These are phyloP conservation scores for Pelargonium cotyledonis DNA, from an alignment of 441 rosid genomes.

Conservation along the genomic window DNA sequence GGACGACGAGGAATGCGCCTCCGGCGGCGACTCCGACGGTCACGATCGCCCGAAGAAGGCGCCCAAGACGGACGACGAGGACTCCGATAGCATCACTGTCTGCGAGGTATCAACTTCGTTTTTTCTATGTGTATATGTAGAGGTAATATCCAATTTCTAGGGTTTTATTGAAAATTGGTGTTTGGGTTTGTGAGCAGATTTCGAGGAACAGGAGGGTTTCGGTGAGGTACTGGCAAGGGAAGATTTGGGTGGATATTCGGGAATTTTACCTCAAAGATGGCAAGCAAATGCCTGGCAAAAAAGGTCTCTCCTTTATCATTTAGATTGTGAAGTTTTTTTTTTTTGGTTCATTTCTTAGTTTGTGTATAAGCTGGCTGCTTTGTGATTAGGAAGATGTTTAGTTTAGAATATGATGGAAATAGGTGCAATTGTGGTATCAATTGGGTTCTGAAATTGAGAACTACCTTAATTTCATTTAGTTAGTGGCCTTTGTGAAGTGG, in stretches of 20 bases:
- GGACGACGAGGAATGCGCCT: slow-evolving; percentile 4
- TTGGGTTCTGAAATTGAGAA: too few relatives aligned
- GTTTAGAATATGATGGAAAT: not conserved
- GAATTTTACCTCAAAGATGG: slow-evolving; percentile 88
- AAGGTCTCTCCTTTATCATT: slow-evolving; percentile 37
- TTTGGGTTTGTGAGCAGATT: slow-evolving; percentile 34
- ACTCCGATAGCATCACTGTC: slow-evolving; percentile 2
- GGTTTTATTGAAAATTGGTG: slow-evolving; percentile 7
- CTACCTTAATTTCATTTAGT: too few relatives aligned
- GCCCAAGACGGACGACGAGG: not conserved
- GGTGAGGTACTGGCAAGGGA: slow-evolving; percentile 82
- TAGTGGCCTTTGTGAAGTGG: not conserved
- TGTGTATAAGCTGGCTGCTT: not conserved
- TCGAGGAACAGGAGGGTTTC: slow-evolving; percentile 79
- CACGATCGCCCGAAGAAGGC: slow-evolving; percentile 6
- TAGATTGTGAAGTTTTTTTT: not conserved
- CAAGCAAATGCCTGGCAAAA: slow-evolving; percentile 70
- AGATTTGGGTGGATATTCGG: slow-evolving; percentile 76
- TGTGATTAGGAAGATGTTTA: not conserved
- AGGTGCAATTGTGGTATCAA: too few relatives aligned
- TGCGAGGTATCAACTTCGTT: slow-evolving; percentile 3
- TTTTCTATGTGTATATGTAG: slow-evolving; percentile 7
- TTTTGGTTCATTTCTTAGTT: not conserved
- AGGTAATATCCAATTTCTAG: not conserved
- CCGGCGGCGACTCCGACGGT: slow-evolving; percentile 1